These are phyloP conservation scores for Gillenia trifoliata DNA, from an alignment of 306 rosid species.

Conservation along the genomic window DNA sequence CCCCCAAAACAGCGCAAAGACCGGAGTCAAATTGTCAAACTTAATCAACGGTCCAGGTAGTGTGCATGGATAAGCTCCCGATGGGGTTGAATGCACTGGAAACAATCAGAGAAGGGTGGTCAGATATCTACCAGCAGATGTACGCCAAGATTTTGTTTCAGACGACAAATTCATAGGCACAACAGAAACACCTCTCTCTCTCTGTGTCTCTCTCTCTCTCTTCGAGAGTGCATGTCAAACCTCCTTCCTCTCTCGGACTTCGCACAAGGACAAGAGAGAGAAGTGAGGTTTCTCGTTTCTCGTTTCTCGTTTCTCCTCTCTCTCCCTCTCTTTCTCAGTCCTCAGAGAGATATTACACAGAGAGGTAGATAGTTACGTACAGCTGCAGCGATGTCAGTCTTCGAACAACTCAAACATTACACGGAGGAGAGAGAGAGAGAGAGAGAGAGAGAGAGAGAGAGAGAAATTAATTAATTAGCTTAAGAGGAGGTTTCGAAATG, in stretches of 20 bases:
- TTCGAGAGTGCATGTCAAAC: conserved; percentile 57
- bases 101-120: conserved; percentile 1
- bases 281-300: not conserved
- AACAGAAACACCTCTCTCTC: conserved; percentile 31
- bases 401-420: not conserved
- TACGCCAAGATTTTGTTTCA: conserved; percentile 45
- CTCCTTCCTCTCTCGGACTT: conserved; percentile 23
- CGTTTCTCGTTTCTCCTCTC: no score
- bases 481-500: not conserved
- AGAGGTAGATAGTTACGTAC: not conserved
- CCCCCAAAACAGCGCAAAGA: no score
- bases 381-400: not conserved
- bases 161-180: conserved; percentile 2
- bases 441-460: not conserved
- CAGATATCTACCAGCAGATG: conserved; percentile 38
- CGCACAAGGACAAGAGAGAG: conserved; percentile 5
- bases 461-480: not conserved
- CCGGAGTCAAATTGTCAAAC: not conserved
- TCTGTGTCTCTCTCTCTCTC: not conserved
- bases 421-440: not conserved
- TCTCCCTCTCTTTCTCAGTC: not conserved
- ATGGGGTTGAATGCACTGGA: conserved; percentile 3
- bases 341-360: not conserved
- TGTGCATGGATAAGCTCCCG: not conserved
- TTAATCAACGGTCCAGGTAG: not conserved